Evolutionary conservation across 148 eudicot genomes (phyloP).

Genomic region (Cornus florida): DNA sequence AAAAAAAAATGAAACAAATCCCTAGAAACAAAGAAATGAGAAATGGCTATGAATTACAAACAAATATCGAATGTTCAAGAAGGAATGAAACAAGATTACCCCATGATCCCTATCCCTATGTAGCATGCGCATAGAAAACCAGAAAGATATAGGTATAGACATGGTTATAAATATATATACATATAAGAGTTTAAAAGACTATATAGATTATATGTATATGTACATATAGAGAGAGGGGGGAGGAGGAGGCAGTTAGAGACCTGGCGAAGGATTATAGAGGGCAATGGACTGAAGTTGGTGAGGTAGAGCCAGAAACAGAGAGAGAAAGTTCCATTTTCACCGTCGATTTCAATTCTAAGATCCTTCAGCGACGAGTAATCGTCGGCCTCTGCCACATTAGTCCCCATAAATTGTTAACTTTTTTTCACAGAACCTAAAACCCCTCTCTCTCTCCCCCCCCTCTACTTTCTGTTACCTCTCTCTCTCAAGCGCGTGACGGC

Average conservation of each 20-base stretch:
- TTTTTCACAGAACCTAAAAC: neutral
- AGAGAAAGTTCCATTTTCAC: slow-evolving; percentile 28
- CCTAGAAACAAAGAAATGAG: neutral
- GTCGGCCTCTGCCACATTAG: slow-evolving; percentile 14
- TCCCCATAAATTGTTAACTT: slow-evolving; percentile 12
- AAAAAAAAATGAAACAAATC: neutral
- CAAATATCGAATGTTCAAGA: neutral
- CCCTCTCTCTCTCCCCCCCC: neutral
- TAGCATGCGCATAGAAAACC: neutral
- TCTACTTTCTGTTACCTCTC: neutral
- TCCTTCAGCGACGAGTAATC: slow-evolving; percentile 51
- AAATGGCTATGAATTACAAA: neutral
- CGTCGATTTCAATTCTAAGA: slow-evolving; percentile 46
- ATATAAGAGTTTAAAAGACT: neutral
- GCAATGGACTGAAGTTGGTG: slow-evolving; percentile 40
- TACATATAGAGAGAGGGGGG: neutral
- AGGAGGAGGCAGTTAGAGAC: slow-evolving; percentile 24
- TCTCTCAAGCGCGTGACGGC: slow-evolving; percentile 9
- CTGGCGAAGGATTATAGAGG: slow-evolving; percentile 59
- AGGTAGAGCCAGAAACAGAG: slow-evolving; percentile 78
- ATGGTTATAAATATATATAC: no score
- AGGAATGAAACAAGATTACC: neutral
- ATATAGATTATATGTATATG: no score
- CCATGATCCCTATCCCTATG: neutral
- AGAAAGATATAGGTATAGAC: no score